A percentile compares a stretch with the other conserved stretches of the same genome.
Conservation (phyloP, 1,284 basidiomycete genomes). For the Fistulinella cinereoalba region DNA sequence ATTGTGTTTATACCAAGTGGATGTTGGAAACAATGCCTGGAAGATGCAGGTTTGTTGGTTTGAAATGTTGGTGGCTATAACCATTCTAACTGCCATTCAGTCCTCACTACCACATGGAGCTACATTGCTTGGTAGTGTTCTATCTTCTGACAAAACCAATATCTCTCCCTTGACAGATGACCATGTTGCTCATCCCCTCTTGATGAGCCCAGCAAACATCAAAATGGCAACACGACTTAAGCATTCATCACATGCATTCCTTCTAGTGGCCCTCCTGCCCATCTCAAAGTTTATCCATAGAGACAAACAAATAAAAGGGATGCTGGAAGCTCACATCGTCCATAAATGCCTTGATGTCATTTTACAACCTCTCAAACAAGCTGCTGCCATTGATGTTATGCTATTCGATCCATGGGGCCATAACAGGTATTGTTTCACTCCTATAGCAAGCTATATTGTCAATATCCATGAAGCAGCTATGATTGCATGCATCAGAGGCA, state of each 20-base stretch:
- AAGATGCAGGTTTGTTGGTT: not conserved
- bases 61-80: not conserved
- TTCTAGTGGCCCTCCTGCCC: not conserved
- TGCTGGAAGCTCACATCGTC: conserved; percentile 8
- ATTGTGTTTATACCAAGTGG: not conserved
- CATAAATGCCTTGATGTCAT: conserved; percentile 34
- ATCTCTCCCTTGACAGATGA: not conserved
- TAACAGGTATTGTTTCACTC: conserved; percentile 6
- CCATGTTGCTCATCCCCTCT: not conserved
- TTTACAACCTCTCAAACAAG: conserved; percentile 29
- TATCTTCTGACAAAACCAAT: not conserved
- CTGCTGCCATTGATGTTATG: conserved; percentile 25
- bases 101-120: not conserved
- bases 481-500: not conserved
- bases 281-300: not conserved
- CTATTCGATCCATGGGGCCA: conserved; percentile 29
- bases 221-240: not conserved
- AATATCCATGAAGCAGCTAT: not conserved
- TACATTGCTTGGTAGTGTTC: not conserved
- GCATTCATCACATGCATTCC: not conserved
- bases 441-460: not conserved
- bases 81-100: not conserved
- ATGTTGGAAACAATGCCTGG: conserved; percentile 4
- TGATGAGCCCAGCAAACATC: not conserved
- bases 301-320: not conserved